A percentile compares a stretch with the other conserved stretches of the same genome.
Evolutionary conservation across 768 basidiomycete species (phyloP).

Genomic region (Russula ochroleuca): DNA sequence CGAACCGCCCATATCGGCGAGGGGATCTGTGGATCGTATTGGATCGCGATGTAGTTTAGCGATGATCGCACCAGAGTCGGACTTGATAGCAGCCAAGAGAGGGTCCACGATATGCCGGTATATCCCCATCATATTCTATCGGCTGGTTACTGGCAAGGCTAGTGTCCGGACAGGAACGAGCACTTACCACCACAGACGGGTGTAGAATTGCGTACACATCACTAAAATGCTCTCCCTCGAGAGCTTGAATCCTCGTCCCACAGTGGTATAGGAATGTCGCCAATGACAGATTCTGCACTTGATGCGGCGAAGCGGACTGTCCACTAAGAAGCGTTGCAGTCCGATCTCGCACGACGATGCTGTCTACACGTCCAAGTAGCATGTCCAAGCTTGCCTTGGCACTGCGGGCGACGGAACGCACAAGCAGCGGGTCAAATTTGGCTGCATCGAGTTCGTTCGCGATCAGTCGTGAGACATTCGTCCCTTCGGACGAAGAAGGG

Average conservation of each 20-base stretch:
- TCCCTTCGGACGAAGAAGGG: constrained; percentile 72
- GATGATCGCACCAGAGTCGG: constrained; percentile 77
- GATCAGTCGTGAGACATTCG: constrained; percentile 68
- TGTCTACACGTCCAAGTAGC: constrained; percentile 59
- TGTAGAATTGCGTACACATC: constrained; percentile 52
- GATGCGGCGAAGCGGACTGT: constrained; percentile 73
- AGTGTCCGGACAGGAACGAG: neutral
- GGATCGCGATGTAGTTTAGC: constrained; percentile 82
- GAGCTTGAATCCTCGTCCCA: constrained; percentile 60
- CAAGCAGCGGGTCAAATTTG: constrained; percentile 85
- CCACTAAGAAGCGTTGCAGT: constrained; percentile 71
- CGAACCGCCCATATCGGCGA: constrained; percentile 49
- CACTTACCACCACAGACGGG: constrained; percentile 55
- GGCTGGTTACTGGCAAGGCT: neutral
- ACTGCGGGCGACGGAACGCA: constrained; percentile 73
- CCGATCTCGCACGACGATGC: constrained; percentile 71
- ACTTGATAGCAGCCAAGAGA: constrained; percentile 61
- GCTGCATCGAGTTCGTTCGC: constrained; percentile 92
- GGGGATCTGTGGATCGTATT: constrained; percentile 62
- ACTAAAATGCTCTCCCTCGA: constrained; percentile 63
- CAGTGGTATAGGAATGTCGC: constrained; percentile 78
- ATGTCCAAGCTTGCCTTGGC: constrained; percentile 65
- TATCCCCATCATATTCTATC: constrained; percentile 46
- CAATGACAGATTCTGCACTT: constrained; percentile 70
- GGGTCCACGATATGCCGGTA: constrained; percentile 62